phyloP scores from a whole-genome alignment of 1,284 basidiomycete species.

The Xerocomus nothofagi region DNA sequence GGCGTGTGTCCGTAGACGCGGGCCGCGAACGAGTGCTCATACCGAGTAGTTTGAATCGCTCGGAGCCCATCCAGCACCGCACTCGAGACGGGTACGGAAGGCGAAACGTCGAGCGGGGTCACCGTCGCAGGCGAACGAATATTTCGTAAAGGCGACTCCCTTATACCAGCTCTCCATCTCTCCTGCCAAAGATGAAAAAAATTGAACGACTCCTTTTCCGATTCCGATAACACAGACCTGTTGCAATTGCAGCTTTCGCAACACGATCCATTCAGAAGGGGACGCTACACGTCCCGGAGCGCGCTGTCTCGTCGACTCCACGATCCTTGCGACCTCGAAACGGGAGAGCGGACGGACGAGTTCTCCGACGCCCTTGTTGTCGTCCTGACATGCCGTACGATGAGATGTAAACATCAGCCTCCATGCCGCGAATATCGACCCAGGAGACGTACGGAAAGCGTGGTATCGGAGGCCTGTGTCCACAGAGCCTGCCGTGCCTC shows the following conservation, averaged over 20 bases:
- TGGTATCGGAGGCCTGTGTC: conserved; percentile 5
- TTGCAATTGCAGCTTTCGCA: conserved; percentile 49
- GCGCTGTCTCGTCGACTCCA: conserved; percentile 12
- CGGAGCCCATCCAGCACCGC: conserved; percentile 55
- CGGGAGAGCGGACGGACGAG: conserved; percentile 30
- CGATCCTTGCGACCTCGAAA: conserved; percentile 27
- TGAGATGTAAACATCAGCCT: neutral
- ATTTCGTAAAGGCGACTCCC: neutral
- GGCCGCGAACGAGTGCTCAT: conserved; percentile 60
- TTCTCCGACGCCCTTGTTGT: conserved; percentile 12
- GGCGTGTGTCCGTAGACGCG: conserved; percentile 48
- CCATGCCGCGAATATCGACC: neutral
- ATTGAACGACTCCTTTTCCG: neutral
- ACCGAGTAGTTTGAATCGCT: conserved; percentile 58
- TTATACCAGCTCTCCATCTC: conserved; percentile 34
- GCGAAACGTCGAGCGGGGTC: conserved; percentile 22
- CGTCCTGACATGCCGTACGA: conserved; percentile 8
- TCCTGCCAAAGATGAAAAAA: conserved; percentile 32
- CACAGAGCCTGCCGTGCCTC: conserved; percentile 17
- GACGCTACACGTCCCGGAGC: conserved; percentile 14
- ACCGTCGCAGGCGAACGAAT: conserved; percentile 7
- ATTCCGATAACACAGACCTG: conserved; percentile 35
- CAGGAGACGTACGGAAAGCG: conserved; percentile 14
- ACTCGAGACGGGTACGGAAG: conserved; percentile 35
- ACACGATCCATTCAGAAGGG: conserved; percentile 37